A percentile compares a stretch with the other conserved stretches of the same genome.
phyloP scores from a whole-genome alignment of 495 filamentous ascomycete genomes.

The Trypethelium eluteriae region DNA sequence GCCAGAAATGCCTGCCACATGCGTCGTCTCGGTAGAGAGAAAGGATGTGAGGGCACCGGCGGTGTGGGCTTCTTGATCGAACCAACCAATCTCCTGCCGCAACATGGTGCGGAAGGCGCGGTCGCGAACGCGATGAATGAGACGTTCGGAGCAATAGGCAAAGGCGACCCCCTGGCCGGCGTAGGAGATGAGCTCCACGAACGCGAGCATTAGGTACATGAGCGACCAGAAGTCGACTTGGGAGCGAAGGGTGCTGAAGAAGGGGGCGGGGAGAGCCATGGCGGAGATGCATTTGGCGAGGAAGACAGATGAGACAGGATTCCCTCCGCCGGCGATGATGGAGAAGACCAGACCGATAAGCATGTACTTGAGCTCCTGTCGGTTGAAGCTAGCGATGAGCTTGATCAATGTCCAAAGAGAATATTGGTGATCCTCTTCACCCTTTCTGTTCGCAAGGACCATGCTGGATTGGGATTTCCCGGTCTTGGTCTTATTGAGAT shows the following conservation, averaged over 20 bases:
- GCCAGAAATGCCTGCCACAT: conserved; percentile 75
- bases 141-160: conserved; percentile 72
- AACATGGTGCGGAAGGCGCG: conserved; percentile 76
- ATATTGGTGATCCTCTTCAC: conserved; percentile 49
- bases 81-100: conserved; percentile 88
- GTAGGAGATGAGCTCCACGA: conserved; percentile 66
- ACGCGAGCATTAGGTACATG: conserved; percentile 93
- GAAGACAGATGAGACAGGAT: conserved; percentile 82
- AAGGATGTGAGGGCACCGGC: conserved; percentile 79
- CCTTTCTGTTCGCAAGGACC: conserved; percentile 49
- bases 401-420: conserved; percentile 77
- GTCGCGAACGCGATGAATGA: conserved; percentile 75
- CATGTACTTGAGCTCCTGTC: conserved; percentile 64
- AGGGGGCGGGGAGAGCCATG: conserved; percentile 44
- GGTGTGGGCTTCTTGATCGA: conserved; percentile 76
- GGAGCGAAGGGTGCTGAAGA: conserved; percentile 49
- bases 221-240: conserved; percentile 80
- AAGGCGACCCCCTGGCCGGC: conserved; percentile 64
- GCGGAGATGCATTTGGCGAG: conserved; percentile 80
- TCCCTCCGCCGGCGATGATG: conserved; percentile 72
- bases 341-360: conserved; percentile 66
- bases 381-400: conserved; percentile 77
- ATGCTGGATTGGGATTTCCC: conserved; percentile 62
- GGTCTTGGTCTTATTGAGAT: conserved; percentile 55
- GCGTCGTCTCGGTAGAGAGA: conserved; percentile 76